Base-by-base conservation (phyloP, 108 stramenopile genomes). In the Phaeodactylum tricornutum region DNA sequence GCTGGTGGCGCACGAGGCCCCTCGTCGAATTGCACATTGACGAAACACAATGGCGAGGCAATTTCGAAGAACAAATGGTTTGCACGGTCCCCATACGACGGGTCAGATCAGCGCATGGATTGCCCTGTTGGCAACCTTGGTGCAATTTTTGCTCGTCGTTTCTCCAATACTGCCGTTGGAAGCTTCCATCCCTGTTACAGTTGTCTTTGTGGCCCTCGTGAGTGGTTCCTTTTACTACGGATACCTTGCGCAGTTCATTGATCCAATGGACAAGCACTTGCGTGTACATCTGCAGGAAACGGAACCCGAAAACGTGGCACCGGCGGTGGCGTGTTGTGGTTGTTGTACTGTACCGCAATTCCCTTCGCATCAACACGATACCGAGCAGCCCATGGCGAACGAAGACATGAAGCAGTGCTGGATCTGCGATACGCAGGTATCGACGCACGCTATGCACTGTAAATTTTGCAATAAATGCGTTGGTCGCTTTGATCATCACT, bases 381-480 rank as follows among this genome's bases (percentile, higher is more conserved):
- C 47, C n/a, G 47, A 43, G 36, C n/a, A 7, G 2, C 9, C 29
- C 8, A 21, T 3, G 1, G 50, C 25, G 24, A 50, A 61, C 29
- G 64, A 66, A 49, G 37, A 47, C 26, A 79, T 72, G 7, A 88
- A 86, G 61, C 83, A 79, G 59, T 94, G 93, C 59, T 90, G 86
- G 86, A 74, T 90, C 16, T 94, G 93, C 54, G 72, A 79, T 26
- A 58, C 57, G 25, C 62, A 79, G 30, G 88, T 90, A 5, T 52
- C 61, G 31, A 47, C 59, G 19, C 50, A 79, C 39, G 75, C 83
- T 32, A 92, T 91, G 88, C 95, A 96, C 48, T 96, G 95, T 76
- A 84, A 91, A 53, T 93, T 76, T 50, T 96, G 95, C 61, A 75
- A 96, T 58, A 96, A 96, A 56, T 96, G 95, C 62, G 88, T 93